Evolutionary conservation across 169 alveolate genomes (phyloP), one percentile per base, ranked within the genome.

Genomic region (Fabrea salina): DNA sequence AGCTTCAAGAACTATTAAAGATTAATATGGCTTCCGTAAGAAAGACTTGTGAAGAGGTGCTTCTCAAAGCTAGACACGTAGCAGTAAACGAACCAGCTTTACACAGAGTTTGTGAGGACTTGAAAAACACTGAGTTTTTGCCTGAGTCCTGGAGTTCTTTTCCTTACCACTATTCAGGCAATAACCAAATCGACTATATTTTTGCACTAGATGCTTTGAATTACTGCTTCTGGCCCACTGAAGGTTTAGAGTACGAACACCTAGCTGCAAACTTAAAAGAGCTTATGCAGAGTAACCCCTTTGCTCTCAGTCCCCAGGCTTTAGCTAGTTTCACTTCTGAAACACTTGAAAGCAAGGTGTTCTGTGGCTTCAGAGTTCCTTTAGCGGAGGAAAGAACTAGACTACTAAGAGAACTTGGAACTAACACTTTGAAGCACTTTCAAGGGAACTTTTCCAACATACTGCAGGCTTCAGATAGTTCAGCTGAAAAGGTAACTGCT

Each of bases 211-310:
- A 94, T 72, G 86, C 94, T 27, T 68, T 94, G 64, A 94, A 94
- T 79, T 94, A 90, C 75, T 94, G 97, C 64, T 94, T 94, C 78
- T 94, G 97, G 97, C 96, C 96, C 8, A 72, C 86, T 47, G 51
- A 47, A 70, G 86, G 83, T 37, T 93, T 67, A 72, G 97, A 93
- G 68, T 93, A 93, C 81, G 92, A 87, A 61, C 56, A 85, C 27
- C 76, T 93, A 75, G 89, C 95, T 8, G 64, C 79, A 50, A 82
- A 87, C 50, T 66, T 93, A 32, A 89, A 86, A 39, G 67, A 79
- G 8, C 70, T 87, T 41, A 57, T 91, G 41, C 58, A 70, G 41
- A 75, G 75, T 25, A 64, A 83, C 22, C 86, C 85, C n/a, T 72
- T 86, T 11, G 68, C 67, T 67, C 85, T 93, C 57, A 79, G 72